Evolutionary conservation across 768 basidiomycete species (phyloP).

Genomic region (Hygrophorus russula): DNA sequence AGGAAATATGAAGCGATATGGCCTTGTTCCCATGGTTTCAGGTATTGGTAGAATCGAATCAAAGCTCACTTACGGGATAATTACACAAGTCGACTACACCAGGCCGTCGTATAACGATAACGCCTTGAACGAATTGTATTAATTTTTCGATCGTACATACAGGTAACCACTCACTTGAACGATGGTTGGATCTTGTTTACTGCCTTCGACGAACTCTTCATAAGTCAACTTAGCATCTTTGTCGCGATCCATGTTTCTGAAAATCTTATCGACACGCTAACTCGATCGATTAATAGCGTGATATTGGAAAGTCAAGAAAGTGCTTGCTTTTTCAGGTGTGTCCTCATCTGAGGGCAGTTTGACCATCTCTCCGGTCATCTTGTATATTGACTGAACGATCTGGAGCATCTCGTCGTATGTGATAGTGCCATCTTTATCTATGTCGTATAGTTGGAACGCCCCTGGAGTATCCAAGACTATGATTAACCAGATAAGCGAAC

Average conservation of each 20-base stretch:
- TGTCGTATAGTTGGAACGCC: constrained; percentile 99
- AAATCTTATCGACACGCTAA: constrained; percentile 98
- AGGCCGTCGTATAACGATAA: constrained; percentile 92
- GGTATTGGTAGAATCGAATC: background rate
- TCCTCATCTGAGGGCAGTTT: constrained; percentile 97
- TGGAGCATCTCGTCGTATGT: constrained; percentile 99
- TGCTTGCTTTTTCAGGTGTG: constrained; percentile 91
- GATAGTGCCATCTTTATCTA: constrained; percentile 96
- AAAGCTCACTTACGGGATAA: background rate
- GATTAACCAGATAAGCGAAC: constrained; percentile 5
- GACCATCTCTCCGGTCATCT: constrained; percentile 99
- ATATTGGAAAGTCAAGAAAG: constrained; percentile 2
- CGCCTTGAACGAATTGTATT: constrained; percentile 39
- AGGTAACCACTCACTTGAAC: constrained; percentile 60
- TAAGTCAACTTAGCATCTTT: constrained; percentile 89
- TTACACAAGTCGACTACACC: constrained; percentile 36
- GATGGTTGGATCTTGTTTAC: constrained; percentile 98
- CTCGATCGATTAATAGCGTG: constrained; percentile 6
- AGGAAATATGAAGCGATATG: too few species aligned
- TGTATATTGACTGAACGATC: constrained; percentile 97
- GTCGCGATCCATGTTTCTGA: constrained; percentile 93
- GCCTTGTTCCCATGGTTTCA: background rate
- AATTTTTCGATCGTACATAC: constrained; percentile 7
- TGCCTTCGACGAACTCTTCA: constrained; percentile 96
- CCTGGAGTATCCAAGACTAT: constrained; percentile 39